A percentile compares a stretch with the other conserved stretches of the same genome.
phyloP scores from a whole-genome alignment of 2,329 filamentous ascomycete genomes.

The Trichoderma pleuroti region DNA sequence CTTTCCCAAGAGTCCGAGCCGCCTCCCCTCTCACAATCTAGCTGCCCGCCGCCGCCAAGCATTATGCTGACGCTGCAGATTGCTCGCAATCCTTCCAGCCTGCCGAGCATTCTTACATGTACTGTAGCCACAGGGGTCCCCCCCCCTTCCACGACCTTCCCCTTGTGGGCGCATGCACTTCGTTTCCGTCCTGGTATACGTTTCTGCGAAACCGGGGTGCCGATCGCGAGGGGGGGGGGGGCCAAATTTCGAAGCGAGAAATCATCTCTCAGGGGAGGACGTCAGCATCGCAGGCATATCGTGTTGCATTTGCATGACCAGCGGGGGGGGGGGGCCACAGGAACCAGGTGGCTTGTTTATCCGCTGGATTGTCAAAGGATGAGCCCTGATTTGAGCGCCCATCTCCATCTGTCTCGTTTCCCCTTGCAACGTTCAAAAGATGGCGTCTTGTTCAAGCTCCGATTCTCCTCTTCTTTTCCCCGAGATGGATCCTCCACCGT shows the following conservation, averaged over 20 bases:
- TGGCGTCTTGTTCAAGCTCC: not conserved
- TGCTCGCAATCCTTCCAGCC: not conserved
- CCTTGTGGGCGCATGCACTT: not conserved
- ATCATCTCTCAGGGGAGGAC: not conserved
- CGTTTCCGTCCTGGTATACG: not conserved
- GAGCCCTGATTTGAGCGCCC: not conserved
- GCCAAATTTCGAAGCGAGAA: not conserved
- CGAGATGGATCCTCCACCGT: not conserved
- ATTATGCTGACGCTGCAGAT: not conserved
- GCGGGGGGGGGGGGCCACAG: not conserved
- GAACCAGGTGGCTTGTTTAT: not conserved
- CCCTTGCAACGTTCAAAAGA: not conserved
- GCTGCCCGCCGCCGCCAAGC: not conserved
- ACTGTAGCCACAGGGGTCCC: not conserved
- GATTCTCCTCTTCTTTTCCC: not conserved
- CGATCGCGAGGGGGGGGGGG: not conserved
- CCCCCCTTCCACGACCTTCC: not conserved
- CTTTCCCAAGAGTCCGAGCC: too few relatives aligned
- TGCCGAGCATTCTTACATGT: not conserved
- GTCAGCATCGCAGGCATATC: not conserved
- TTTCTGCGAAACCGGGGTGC: not conserved
- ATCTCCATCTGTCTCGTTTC: not conserved
- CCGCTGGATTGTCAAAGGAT: not conserved
- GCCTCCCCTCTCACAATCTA: not conserved
- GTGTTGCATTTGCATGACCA: not conserved